Conservation (phyloP, 176 grass and related monocot genomes). For the Ananas comosus region DNA sequence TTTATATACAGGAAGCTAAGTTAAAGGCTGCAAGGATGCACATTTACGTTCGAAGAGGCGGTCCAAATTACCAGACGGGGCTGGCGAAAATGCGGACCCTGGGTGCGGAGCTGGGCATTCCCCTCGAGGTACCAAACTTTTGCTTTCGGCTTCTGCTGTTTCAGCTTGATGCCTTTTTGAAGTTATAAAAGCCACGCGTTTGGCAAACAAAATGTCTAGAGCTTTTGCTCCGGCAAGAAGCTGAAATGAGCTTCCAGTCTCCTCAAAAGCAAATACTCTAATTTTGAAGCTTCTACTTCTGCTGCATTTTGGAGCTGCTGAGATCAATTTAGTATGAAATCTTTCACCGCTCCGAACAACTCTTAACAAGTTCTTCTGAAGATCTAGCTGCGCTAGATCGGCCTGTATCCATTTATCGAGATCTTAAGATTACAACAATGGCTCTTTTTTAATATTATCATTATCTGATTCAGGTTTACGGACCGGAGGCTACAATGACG, state of each 20-base stretch:
- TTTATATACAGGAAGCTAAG: slow-evolving; percentile 60
- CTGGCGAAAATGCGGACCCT: slow-evolving; percentile 90
- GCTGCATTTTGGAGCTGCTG: background rate
- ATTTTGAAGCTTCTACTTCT: background rate
- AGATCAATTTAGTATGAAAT: slow-evolving; percentile 6
- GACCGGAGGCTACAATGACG: slow-evolving; percentile 93
- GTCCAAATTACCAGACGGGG: slow-evolving; percentile 88
- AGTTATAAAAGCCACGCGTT: too few relatives aligned
- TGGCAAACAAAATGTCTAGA: too few relatives aligned
- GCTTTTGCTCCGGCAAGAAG: too few relatives aligned
- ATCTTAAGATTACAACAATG: background rate
- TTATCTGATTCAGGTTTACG: slow-evolving; percentile 57
- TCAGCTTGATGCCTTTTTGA: background rate
- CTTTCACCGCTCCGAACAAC: background rate
- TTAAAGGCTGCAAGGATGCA: slow-evolving; percentile 82
- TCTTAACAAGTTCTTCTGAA: background rate
- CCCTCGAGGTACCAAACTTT: slow-evolving; percentile 54
- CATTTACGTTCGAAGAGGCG: slow-evolving; percentile 89
- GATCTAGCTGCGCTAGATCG: background rate
- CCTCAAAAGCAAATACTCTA: too few relatives aligned
- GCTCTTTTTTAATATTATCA: slow-evolving; percentile 3
- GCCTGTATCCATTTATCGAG: background rate
- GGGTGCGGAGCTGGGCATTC: slow-evolving; percentile 62
- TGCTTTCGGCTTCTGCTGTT: background rate
- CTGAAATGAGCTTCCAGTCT: too few relatives aligned